Evolutionary conservation across 495 filamentous ascomycete genomes (phyloP), one percentile per base, ranked within the genome.

Genomic region (Parachaetomium inaequale): DNA sequence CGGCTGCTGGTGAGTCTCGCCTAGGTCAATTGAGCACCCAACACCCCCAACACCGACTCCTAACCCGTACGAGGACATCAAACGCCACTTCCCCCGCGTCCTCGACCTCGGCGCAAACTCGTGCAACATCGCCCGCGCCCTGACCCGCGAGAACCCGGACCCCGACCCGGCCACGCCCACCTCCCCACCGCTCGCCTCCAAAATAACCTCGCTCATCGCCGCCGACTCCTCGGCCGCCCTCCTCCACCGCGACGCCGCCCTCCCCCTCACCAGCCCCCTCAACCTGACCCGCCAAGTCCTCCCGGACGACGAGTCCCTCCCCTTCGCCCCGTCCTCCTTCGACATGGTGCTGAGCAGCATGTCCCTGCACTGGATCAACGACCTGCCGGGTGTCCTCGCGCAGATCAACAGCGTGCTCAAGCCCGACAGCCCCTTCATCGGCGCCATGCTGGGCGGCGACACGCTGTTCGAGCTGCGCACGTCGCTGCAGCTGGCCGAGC

Each of bases 321-420:
- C 93, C 0, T 96, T 90, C 76, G 82, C 80, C 23, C 75, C 87
- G n/a, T 81, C 86, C 65, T 82, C 83, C 21, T 96, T 97, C 75
- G 91, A 96, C 76, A 87, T 94, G 36, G 89, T 96, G 3, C 78
- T 99, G 29, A 91, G 87, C 67, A 93, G 88, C 46, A 78, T 96
- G 62, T 91, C 87, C 34, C 83, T 99, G 72, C 95, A 99, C 75
- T 99, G 95, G 95, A 87, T 96, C 75, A 99, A 99, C 74, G 90
- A 99, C 71, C 83, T 99, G 8, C 94, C 95, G 0, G 87, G 86
- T 4, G 77, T 93, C 4, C 83, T 99, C 1, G 75, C 83, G 36
- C 90, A 96, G 70, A 82, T 96, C 64, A 91, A 94, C 76, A 79
- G 78, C 45, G 80, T 93, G 38, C 84, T 99, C 17, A 93, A 93